phyloP scores from a whole-genome alignment of 202 grass and related monocot species.

The Cymbopogon flexuosus region DNA sequence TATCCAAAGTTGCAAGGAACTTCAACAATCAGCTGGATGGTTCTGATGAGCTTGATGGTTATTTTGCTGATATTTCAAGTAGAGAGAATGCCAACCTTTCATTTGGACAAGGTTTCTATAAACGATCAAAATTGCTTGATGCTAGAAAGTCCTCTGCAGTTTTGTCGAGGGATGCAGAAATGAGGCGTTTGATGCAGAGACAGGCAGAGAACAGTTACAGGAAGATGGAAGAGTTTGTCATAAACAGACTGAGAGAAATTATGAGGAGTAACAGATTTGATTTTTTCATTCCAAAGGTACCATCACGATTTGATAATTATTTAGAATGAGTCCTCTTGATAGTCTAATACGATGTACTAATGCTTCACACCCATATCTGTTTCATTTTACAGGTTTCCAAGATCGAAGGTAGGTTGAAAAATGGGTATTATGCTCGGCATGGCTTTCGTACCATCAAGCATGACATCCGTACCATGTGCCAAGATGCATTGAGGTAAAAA shows the following conservation, averaged over 20 bases:
- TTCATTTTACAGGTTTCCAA: slow-evolving; percentile 70
- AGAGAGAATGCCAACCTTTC: slow-evolving; percentile 54
- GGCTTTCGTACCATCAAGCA: slow-evolving; percentile 84
- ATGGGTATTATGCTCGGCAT: slow-evolving; percentile 85
- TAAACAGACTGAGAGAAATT: slow-evolving; percentile 75
- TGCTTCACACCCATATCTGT: background rate
- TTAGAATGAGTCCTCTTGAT: background rate
- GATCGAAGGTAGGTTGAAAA: slow-evolving; percentile 89
- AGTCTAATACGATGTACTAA: background rate
- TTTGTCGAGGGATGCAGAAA: slow-evolving; percentile 93
- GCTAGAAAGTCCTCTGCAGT: slow-evolving; percentile 84
- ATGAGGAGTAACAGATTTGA: slow-evolving; percentile 85
- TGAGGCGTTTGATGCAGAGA: slow-evolving; percentile 89
- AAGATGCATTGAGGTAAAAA: slow-evolving; percentile 91
- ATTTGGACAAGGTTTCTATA: slow-evolving; percentile 92
- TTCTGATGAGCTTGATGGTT: slow-evolving; percentile 63
- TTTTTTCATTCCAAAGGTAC: slow-evolving; percentile 79
- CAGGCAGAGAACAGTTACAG: slow-evolving; percentile 78
- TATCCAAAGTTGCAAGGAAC: slow-evolving; percentile 48
- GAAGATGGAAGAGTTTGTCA: slow-evolving; percentile 79
- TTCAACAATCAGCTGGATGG: slow-evolving; percentile 53
- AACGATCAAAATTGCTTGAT: slow-evolving; percentile 89
- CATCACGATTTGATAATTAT: slow-evolving; percentile 21
- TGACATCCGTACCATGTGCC: slow-evolving; percentile 94
- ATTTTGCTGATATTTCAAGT: slow-evolving; percentile 56